These are phyloP conservation scores for Wallacemonas sp. DNA, from an alignment of 208 protist species.

Conservation along the genomic window DNA sequence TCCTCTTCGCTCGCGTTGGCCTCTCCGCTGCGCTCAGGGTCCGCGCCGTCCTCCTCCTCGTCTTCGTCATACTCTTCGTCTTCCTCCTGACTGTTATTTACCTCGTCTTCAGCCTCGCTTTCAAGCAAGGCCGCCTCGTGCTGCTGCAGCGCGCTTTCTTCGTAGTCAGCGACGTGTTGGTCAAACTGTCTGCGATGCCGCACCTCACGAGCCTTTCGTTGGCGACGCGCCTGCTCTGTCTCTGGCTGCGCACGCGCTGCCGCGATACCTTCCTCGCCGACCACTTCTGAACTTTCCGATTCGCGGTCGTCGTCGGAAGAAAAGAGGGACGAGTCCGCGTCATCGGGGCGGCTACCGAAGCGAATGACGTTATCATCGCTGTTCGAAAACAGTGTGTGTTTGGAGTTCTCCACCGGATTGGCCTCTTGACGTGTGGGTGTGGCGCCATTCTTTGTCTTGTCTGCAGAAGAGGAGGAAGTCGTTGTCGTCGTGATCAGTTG, in stretches of 20 bases:
- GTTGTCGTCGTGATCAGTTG: conserved; percentile 8
- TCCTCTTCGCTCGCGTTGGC: background rate
- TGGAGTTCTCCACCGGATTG: no score
- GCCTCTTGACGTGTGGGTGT: no score
- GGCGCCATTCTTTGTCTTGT: no score
- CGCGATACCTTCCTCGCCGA: no score
- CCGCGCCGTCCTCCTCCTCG: conserved; percentile 19
- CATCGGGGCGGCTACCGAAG: conserved; percentile 19
- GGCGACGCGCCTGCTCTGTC: conserved; percentile 1
- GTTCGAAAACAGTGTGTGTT: conserved; percentile 34
- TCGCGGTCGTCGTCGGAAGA: background rate
- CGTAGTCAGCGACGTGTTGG: conserved; percentile 33
- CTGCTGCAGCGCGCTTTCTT: conserved; percentile 20
- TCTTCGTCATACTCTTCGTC: conserved; percentile 16
- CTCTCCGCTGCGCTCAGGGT: no score
- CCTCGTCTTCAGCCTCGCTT: conserved; percentile 3
- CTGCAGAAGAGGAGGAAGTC: background rate
- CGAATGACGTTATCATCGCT: conserved; percentile 30
- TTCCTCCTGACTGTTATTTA: conserved; percentile 6
- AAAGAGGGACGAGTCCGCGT: background rate
- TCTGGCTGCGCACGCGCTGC: background rate
- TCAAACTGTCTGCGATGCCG: conserved; percentile 22
- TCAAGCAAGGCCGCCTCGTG: conserved; percentile 8
- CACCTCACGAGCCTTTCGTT: conserved; percentile 5
- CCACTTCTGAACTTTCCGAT: no score